Conservation (phyloP, 495 filamentous ascomycete species). For the Hyphodiscus hymeniophilus region DNA sequence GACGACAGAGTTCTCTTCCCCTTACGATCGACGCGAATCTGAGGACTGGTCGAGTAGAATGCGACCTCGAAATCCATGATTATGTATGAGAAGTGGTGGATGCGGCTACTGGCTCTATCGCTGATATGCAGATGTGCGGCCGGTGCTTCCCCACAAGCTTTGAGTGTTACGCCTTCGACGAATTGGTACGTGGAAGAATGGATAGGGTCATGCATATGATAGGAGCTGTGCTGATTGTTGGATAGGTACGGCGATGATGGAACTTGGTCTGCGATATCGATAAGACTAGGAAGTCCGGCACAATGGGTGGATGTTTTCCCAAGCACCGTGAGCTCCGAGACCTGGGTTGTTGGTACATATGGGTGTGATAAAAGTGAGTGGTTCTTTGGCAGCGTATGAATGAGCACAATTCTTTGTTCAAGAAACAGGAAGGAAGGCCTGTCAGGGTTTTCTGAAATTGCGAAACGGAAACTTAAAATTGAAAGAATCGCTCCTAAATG, state of each 20-base stretch:
- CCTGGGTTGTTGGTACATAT: constrained; percentile 44
- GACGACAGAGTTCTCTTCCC: too few relatives aligned
- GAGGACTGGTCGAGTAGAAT: too few relatives aligned
- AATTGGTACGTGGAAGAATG: constrained; percentile 29
- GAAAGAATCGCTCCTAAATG: too few relatives aligned
- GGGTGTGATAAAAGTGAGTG: constrained; percentile 24
- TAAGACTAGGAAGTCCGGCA: constrained; percentile 23
- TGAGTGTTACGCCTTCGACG: constrained; percentile 18
- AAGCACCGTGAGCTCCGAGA: constrained; percentile 47
- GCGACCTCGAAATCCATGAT: constrained; percentile 3
- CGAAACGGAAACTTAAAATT: too few relatives aligned
- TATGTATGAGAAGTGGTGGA: constrained; percentile 15
- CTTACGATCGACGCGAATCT: too few relatives aligned
- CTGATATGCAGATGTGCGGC: constrained; percentile 5
- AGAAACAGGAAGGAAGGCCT: too few relatives aligned
- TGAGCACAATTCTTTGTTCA: not conserved
- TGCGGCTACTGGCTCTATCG: constrained; percentile 1
- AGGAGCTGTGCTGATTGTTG: constrained; percentile 45
- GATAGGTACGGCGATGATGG: constrained; percentile 24
- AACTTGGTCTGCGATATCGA: constrained; percentile 31
- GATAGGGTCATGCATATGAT: constrained; percentile 40
- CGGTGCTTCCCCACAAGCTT: not conserved
- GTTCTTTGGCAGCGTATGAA: constrained; percentile 20
- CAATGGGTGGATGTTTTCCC: constrained; percentile 30
- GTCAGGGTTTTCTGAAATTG: too few relatives aligned